Conservation (phyloP, 2,329 filamentous ascomycete species). For the Clonostachys byssicola region DNA sequence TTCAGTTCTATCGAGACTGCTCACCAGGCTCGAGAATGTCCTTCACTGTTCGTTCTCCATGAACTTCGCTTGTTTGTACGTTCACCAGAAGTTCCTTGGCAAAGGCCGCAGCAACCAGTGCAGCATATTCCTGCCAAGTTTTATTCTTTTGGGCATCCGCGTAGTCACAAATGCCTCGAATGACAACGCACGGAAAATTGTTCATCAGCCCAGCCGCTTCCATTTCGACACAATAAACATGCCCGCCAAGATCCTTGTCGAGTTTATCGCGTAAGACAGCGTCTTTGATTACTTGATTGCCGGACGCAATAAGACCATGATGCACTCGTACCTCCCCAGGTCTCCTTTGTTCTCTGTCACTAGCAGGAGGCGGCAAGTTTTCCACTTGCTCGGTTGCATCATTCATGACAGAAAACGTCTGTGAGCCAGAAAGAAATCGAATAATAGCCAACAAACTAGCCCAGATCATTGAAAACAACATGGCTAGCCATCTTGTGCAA, state of each 20-base stretch:
- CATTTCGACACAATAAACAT: conserved; percentile 9
- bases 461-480: no score
- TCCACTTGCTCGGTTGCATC: no score
- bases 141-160: conserved; percentile 28
- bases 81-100: conserved; percentile 4
- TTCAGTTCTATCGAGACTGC: no score
- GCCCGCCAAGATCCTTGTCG: conserved; percentile 3
- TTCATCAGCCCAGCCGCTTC: conserved; percentile 7
- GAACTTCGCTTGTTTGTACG: background rate
- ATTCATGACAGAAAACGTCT: no score
- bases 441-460: no score
- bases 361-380: no score
- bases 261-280: conserved; percentile 13
- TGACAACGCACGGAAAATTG: conserved; percentile 18
- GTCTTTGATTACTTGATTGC: conserved; percentile 10
- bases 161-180: conserved; percentile 28
- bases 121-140: conserved; percentile 10
- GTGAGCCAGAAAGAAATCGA: no score
- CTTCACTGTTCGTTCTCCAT: background rate
- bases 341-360: no score
- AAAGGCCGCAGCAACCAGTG: conserved; percentile 10
- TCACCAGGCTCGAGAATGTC: no score
- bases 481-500: no score
- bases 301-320: conserved; percentile 7
- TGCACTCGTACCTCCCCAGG: conserved; percentile 6